Evolutionary conservation across 495 filamentous ascomycete genomes (phyloP), one percentile per base, ranked within the genome.

Genomic region (Penicillium arizonense): DNA sequence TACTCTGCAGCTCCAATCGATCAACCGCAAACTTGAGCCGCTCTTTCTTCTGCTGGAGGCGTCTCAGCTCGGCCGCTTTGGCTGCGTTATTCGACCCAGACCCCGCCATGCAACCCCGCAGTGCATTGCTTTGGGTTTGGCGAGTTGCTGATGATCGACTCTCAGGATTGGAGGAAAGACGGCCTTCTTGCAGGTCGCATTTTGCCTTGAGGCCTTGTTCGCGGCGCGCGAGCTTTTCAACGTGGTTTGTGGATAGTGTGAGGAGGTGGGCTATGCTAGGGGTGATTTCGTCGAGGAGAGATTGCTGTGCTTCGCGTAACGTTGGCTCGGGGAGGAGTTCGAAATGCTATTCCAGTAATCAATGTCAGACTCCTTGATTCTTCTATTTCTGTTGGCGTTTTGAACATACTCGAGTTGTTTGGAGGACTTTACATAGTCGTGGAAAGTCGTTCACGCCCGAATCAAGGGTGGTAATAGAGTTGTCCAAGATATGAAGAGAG

Each of bases 21-120:
- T 88, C 87, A 37, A 92, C 84, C 33, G 85, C 88, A 77, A 89
- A 91, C 55, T 84, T 80, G 57, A 91, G 68, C 52, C 88, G 72
- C 67, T 91, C 87, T 70, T 89, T 91, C 79, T 89, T 91, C 67
- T 81, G 79, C 62, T 83, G 73, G 58, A 90, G 52, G 58, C 84
- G 76, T 68, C 81, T 82, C 65, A 88, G 59, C 57, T 82, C 83
- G 26, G 80, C 67, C 36, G 80, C 83, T 63, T 83, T 85, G 37
- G 74, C 69, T 36, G 80, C 81, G 63, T 81, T 85, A 45, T 71
- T 67, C 16, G 76, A 70, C 23, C 54, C 42, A 35, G 51, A 58
- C 59, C 56, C 52, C 55, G 64, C 56, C 53, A 61, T 47, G 36
- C 61, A 52, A 61, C 58, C 55, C 51, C 69, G 49, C 59, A 55